Conservation (phyloP, 23 red algal species). For the Gracilaria vermiculophylla region DNA sequence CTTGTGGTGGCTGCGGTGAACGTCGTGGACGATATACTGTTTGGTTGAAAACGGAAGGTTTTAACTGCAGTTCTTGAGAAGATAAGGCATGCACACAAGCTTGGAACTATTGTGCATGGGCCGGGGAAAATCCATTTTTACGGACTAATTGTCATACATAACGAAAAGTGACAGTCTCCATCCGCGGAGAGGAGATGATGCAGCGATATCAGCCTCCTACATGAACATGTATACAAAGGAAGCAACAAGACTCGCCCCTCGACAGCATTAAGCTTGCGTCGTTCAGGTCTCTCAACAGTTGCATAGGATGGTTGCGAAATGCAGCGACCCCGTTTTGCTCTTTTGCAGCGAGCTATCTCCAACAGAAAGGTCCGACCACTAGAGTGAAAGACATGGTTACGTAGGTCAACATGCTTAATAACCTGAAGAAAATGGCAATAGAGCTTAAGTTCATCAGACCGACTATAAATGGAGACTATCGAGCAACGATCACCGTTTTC, state of each 20-base stretch:
- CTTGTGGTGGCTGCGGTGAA: conserved; percentile 4
- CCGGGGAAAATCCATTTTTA: conserved; percentile 17
- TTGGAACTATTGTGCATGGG: conserved; percentile 20
- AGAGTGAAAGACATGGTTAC: conserved; percentile 1
- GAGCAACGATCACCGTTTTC: neutral
- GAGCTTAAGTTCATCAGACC: neutral
- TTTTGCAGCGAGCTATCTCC: conserved; percentile 19
- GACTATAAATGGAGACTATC: neutral
- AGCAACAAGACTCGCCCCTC: neutral
- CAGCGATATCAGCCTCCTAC: neutral
- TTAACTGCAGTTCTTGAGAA: neutral
- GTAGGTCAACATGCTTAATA: conserved; percentile 1
- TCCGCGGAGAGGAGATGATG: conserved; percentile 11
- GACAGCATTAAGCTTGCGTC: neutral
- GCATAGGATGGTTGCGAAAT: neutral
- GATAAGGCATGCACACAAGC: neutral
- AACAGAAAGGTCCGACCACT: conserved; percentile 3
- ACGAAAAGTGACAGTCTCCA: neutral
- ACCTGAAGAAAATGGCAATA: neutral
- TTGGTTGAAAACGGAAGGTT: neutral
- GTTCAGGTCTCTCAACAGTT: conserved; percentile 16
- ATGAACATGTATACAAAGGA: neutral
- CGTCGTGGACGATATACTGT: conserved; percentile 45
- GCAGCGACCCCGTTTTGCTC: conserved; percentile 35
- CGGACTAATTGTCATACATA: neutral